Conservation (phyloP, 371 early-diverging fungal genomes). For the Scutellospora calospora region DNA sequence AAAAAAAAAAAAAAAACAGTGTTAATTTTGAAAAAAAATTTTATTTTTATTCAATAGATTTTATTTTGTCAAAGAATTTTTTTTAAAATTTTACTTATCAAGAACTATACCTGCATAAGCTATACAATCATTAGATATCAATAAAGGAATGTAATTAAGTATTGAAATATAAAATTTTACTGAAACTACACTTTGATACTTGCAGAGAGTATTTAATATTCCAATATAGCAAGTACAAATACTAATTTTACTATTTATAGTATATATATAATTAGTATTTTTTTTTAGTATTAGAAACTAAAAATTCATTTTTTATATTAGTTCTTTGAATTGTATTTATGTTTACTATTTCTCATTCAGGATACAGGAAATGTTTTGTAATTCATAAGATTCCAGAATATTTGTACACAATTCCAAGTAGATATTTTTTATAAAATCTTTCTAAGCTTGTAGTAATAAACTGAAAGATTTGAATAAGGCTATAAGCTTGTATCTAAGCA, state of each 20-base stretch:
- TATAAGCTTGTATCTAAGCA: too few species aligned
- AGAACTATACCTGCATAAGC: too few species aligned
- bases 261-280: background rate
- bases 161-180: background rate
- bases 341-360: conserved; percentile 22
- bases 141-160: too few species aligned
- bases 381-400: conserved; percentile 4
- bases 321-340: background rate
- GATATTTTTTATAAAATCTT: background rate
- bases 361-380: conserved; percentile 20
- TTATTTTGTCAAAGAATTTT: too few species aligned
- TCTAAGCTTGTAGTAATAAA: too few species aligned
- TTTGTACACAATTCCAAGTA: conserved; percentile 5
- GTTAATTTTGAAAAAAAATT: too few species aligned
- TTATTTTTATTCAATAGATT: too few species aligned
- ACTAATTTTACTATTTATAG: background rate
- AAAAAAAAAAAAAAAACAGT: too few species aligned
- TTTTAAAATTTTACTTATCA: too few species aligned
- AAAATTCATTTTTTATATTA: conserved; percentile 2
- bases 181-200: background rate
- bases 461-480: too few species aligned
- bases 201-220: background rate
- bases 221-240: background rate
- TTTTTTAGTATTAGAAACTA: conserved; percentile 4
- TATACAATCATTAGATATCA: too few species aligned